Evolutionary conservation across 805 yeast genomes (phyloP).

Genomic region (Wickerhamomyces tratensis): DNA sequence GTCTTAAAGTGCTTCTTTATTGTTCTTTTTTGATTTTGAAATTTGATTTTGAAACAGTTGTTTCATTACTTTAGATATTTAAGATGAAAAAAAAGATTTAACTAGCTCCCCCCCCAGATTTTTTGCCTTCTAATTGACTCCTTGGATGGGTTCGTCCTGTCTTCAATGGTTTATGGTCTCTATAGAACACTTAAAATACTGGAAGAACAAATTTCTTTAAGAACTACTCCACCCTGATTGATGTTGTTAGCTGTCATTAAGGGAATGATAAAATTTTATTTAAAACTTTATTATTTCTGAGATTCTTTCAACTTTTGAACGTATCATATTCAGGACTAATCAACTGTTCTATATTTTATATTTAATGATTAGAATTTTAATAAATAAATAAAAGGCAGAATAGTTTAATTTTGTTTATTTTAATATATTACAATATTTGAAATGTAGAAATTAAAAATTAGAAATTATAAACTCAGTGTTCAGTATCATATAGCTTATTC

Average conservation of each 20-base stretch:
- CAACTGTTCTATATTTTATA: constrained; percentile 17
- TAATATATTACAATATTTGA: no score
- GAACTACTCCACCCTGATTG: constrained; percentile 24
- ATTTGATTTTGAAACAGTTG: not conserved
- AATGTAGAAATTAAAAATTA: no score
- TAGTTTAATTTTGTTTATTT: no score
- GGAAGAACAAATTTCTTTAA: constrained; percentile 14
- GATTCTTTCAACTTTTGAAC: not conserved
- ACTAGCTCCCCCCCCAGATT: not conserved
- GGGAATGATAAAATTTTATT: no score
- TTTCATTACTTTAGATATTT: not conserved
- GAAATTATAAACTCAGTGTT: no score
- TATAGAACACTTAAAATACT: constrained; percentile 19
- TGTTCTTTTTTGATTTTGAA: no score
- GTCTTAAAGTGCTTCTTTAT: no score
- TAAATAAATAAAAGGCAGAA: not conserved
- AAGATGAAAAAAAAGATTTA: no score
- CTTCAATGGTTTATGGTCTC: constrained; percentile 14
- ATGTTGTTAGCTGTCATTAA: not conserved
- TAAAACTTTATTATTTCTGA: no score
- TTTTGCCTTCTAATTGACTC: constrained; percentile 19
- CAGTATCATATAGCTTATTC: no score
- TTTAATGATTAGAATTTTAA: not conserved
- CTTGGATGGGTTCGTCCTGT: constrained; percentile 22
- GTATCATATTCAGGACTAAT: constrained; percentile 16